Conservation (phyloP, 2,329 filamentous ascomycete species). For the Moelleriella libera region DNA sequence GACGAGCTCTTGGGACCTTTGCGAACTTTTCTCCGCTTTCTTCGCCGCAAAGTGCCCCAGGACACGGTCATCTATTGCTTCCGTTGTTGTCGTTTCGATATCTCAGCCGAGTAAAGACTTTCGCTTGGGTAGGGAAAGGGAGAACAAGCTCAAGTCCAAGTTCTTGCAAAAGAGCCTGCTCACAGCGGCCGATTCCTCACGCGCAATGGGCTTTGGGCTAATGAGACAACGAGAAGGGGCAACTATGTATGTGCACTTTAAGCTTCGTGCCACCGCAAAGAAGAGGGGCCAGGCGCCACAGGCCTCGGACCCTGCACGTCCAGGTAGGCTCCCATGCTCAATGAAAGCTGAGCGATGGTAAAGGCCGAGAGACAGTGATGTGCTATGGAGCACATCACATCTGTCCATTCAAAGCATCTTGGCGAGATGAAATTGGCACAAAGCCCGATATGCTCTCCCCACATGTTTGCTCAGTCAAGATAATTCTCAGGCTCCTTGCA, state of each 20-base stretch:
- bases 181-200: too few relatives aligned
- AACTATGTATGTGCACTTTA: not conserved
- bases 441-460: too few relatives aligned
- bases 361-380: too few relatives aligned
- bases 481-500: too few relatives aligned
- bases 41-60: not conserved
- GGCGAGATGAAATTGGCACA: too few relatives aligned
- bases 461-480: too few relatives aligned
- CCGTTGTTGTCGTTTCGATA: not conserved
- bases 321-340: not conserved
- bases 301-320: not conserved
- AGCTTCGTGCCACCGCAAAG: not conserved
- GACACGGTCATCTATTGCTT: not conserved
- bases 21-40: not conserved
- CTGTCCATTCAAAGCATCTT: too few relatives aligned
- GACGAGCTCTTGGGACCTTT: not conserved
- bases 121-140: too few relatives aligned
- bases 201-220: not conserved
- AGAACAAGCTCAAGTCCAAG: too few relatives aligned
- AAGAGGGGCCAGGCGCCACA: not conserved
- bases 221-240: not conserved
- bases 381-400: too few relatives aligned
- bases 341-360: too few relatives aligned
- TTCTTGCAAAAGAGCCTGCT: too few relatives aligned
- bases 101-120: not conserved